These are phyloP conservation scores for Entonaema liquescens DNA, from an alignment of 495 filamentous ascomycete species.

Conservation along the genomic window DNA sequence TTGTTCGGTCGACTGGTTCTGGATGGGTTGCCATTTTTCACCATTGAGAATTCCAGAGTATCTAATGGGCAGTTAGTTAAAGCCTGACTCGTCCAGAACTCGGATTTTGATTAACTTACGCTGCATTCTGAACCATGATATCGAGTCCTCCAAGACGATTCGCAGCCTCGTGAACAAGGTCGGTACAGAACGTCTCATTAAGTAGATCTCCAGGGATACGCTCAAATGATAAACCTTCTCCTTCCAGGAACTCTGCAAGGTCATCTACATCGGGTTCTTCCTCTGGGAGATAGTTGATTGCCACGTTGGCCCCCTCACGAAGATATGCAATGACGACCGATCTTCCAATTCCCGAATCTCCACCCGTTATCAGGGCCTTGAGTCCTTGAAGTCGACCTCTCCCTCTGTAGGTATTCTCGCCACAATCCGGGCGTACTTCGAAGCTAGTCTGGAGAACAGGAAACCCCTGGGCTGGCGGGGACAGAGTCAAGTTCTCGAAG, in stretches of 20 bases:
- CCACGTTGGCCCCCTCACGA: conserved; percentile 56
- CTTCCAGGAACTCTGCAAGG: not conserved
- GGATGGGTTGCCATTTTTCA: not conserved
- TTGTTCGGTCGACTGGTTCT: not conserved
- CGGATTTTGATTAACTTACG: not conserved
- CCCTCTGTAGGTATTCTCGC: conserved; percentile 5
- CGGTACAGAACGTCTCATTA: not conserved
- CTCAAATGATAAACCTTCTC: not conserved
- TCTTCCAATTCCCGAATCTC: conserved; percentile 65
- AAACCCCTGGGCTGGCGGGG: not conserved
- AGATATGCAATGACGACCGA: conserved; percentile 64
- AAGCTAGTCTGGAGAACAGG: not conserved
- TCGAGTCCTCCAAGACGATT: not conserved
- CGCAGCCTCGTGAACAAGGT: not conserved
- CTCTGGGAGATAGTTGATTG: conserved; percentile 63
- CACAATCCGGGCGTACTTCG: not conserved
- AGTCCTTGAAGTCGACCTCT: conserved; percentile 51
- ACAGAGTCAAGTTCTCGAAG: not conserved
- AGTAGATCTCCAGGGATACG: not conserved
- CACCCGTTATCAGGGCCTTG: conserved; percentile 66
- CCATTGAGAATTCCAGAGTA: not conserved
- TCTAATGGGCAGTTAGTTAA: not conserved
- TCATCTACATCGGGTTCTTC: conserved; percentile 49
- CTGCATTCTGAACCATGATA: not conserved
- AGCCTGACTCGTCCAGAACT: not conserved